Base-by-base conservation (phyloP, 176 grass and related monocot genomes). In the Zizania latifolia region DNA sequence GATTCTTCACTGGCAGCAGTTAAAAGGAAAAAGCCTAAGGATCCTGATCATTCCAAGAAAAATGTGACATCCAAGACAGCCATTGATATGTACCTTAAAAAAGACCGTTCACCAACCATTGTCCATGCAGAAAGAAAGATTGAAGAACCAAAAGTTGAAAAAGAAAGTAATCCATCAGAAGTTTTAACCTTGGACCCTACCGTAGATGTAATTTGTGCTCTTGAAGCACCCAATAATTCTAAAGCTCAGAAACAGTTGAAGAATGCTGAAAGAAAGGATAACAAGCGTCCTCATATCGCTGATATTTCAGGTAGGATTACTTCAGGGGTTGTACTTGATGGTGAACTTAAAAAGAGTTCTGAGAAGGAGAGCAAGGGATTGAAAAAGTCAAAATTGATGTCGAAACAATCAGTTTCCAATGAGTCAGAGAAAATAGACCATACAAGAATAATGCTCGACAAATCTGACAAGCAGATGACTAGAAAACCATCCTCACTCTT, bases 11-110 rank as follows among this genome's bases (percentile, higher is more conserved):
- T 64, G 58, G 55, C 71, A 55, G 41, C 57, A 72, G 71, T 66
- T 82, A 83, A 81, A 74, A 89, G 78, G 80, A 84, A 89, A 71
- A 79, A 59, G 75, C 15, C 26, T 61, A 81, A 84, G 74, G 68
- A 83, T 75, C 35, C 37, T 40, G 33, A 71, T 64, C 76, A 64
- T 76, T 40, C 71, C 62, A 68, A 69, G 60, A 62, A 67, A 86
- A 83, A 65, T 68, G 50, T 33, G 14, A 10, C 61, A 32, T 66
- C 86, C 3, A 86, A 92, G 65, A 72, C 70, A 62, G 78, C 55
- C 75, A 38, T 69, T 13, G 30, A 79, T 63, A 31, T 58, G 41
- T 16, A 28, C 81, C 64, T 66, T 67, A 59, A 57, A 50, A 51
- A 83, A 22, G 75, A 72, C 40, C 40, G 17, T 60, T 73, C 76